A percentile compares a stretch with the other conserved stretches of the same genome.
Conservation (phyloP, 2,329 filamentous ascomycete species). For the Cryphonectria carpinicola region DNA sequence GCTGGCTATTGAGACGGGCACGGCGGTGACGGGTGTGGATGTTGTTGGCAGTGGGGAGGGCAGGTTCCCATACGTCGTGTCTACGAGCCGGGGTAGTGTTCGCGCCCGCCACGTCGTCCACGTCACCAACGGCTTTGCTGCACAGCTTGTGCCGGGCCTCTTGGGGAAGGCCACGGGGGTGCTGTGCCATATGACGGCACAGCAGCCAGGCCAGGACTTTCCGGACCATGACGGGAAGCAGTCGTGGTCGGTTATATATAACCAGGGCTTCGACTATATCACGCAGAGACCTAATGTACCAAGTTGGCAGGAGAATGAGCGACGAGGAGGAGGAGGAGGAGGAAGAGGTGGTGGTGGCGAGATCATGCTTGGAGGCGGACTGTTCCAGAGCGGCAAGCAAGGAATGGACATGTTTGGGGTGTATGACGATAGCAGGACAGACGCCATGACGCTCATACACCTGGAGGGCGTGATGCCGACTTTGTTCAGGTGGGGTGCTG, state of each 20-base stretch:
- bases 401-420: slow-evolving; percentile 52
- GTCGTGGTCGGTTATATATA: slow-evolving; percentile 57
- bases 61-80: slow-evolving; percentile 45
- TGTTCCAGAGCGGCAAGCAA: slow-evolving; percentile 45
- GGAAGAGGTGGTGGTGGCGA: slow-evolving; percentile 39
- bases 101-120: slow-evolving; percentile 57
- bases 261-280: slow-evolving; percentile 54
- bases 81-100: slow-evolving; percentile 50
- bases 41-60: slow-evolving; percentile 5
- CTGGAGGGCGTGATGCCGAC: slow-evolving; percentile 47
- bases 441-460: slow-evolving; percentile 44
- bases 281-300: slow-evolving; percentile 47
- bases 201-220: slow-evolving; percentile 45
- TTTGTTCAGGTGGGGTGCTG: slow-evolving; percentile 42
- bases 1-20: slow-evolving; percentile 45
- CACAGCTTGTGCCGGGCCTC: slow-evolving; percentile 55
- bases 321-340: too few relatives aligned
- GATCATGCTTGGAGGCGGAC: slow-evolving; percentile 59
- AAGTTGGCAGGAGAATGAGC: slow-evolving; percentile 31
- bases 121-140: slow-evolving; percentile 59
- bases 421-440: slow-evolving; percentile 49
- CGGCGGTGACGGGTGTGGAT: slow-evolving; percentile 40
- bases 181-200: slow-evolving; percentile 55
- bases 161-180: slow-evolving; percentile 49
- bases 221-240: slow-evolving; percentile 39